Base-by-base conservation (phyloP, 2,329 filamentous ascomycete genomes). In the Phialocephala subalpina region DNA sequence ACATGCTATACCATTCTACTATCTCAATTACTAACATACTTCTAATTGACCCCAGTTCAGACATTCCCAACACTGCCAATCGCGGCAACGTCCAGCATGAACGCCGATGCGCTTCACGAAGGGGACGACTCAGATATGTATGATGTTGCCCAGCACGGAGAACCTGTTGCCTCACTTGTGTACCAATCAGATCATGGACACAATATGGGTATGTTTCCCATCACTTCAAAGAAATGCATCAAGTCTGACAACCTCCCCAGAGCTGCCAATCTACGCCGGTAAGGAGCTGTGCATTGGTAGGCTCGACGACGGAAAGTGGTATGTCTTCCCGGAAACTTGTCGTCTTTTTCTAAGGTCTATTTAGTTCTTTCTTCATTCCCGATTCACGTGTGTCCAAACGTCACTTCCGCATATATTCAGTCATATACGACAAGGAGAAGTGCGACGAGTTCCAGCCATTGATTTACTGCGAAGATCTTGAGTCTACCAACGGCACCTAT, bases 401-500 rank as follows among this genome's bases (percentile, higher is more conserved):
- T 29, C 86, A 88, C 62, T 84, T 86, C 68, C 83, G 87, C 69
- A 77, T 88, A 36, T 88, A 87, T 72, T 82, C 82, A 1, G 77
- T 88, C 47, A 73, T 82, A 11, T 86, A 86, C 66, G 84, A 87
- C 25, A 72, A 77, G 20, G 71, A 73, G 22, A 56, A 70, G n/a
- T 33, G 63, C 5, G 33, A 36, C 35, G 60, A 69, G 11, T 64
- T 70, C 25, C 73, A 71, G 16, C 77, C 79, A 4, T 75, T 86
- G 62, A 75, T 88, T 47, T 88, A 87, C 68, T 84, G 87, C 33
- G 82, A 86, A 16, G 86, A 89, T 69, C 81, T 83, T 27, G 81
- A 82, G 60, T 87, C 86, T 4, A 77, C 77, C 18, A 84, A 84
- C 62, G 86, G 86, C 2, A 88, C 86, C 0, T 83, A 78, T 60